Base-by-base conservation (phyloP, 2,329 filamentous ascomycete species). In the Beauveria medogensis region DNA sequence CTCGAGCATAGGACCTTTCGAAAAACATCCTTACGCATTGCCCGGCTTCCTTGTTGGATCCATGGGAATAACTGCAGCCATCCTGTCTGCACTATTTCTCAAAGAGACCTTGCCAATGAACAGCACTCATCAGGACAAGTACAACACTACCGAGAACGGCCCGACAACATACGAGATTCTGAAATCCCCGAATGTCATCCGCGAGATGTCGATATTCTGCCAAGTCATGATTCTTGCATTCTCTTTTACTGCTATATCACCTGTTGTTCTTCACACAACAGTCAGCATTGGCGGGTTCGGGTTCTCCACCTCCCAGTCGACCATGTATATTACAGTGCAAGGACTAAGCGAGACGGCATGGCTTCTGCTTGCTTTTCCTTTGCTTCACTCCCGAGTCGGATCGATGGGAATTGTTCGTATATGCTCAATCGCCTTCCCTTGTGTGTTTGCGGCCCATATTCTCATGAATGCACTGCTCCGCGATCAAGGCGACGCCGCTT, bases 341-440 rank as follows among this genome's bases (percentile, higher is more conserved):
- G 90, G 90, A 12, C 73, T 82, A 16, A 79, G 83, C 3, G 90
- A 93, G 70, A 83, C 88, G 0, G 61, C 82, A 4, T 93, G 89
- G 89, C 80, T 91, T 2, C 77, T 93, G 0, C 64, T 90, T 14
- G 76, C 80, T 30, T 92, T 93, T 68, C 89, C 90, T 1, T 74
- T 78, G 0, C 71, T 92, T 1, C 89, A 93, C 68, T 76, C 73
- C 44, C 82, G 82, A 24, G 71, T 86, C 20, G 88, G 88, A 7
- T 91, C 89, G 5, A 85, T 84, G 26, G 81, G 80, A 4, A 76
- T 92, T 0, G 74, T 93, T 63, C 79, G 81, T 5, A 65, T 75
- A 8, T 89, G 87, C 69, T 70, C 68, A 18, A 55, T 64, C 8
- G 64, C 63, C 7, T 92, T 88, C 75, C 88, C 89, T 0, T 67